A percentile compares a stretch with the other conserved stretches of the same genome.
These are phyloP conservation scores for Hysterium pulicare DNA, from an alignment of 2,329 filamentous ascomycete genomes.

Conservation along the genomic window DNA sequence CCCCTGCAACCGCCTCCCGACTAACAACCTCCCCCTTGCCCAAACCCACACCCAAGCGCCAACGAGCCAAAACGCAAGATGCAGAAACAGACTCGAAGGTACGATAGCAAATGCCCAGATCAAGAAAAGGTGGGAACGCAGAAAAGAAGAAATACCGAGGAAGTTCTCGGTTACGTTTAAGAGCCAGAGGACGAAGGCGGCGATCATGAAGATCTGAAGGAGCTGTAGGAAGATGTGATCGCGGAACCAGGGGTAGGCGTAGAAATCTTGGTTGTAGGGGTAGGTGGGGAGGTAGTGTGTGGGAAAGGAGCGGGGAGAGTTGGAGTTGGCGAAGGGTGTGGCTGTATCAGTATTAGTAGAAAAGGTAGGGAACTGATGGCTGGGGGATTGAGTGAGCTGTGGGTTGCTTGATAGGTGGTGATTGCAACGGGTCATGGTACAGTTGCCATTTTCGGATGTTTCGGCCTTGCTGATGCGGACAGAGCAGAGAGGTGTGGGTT, in stretches of 20 bases:
- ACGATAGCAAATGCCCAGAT: conserved; percentile 17
- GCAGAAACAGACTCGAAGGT: conserved; percentile 14
- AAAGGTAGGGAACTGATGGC: neutral
- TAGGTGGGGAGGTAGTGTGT: conserved; percentile 8
- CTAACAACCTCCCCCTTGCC: conserved; percentile 2
- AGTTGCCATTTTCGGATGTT: conserved; percentile 3
- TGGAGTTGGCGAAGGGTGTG: neutral
- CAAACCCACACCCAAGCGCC: conserved; percentile 8
- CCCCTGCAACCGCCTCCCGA: neutral
- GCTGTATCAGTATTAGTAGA: neutral
- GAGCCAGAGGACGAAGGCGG: conserved; percentile 14
- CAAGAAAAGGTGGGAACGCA: conserved; percentile 17
- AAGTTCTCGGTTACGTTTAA: conserved; percentile 12
- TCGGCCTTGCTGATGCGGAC: neutral
- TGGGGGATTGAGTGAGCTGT: neutral
- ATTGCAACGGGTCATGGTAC: conserved; percentile 9
- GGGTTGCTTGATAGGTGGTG: conserved; percentile 6
- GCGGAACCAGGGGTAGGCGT: conserved; percentile 14
- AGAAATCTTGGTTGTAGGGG: conserved; percentile 12
- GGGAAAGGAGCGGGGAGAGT: neutral
- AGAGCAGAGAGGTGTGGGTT: neutral
- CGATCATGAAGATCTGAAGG: conserved; percentile 14
- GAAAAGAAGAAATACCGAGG: conserved; percentile 17
- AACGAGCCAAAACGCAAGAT: conserved; percentile 16
- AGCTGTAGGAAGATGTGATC: conserved; percentile 17